Evolutionary conservation across 768 basidiomycete genomes (phyloP).

Genomic region (Amanita molliuscula): DNA sequence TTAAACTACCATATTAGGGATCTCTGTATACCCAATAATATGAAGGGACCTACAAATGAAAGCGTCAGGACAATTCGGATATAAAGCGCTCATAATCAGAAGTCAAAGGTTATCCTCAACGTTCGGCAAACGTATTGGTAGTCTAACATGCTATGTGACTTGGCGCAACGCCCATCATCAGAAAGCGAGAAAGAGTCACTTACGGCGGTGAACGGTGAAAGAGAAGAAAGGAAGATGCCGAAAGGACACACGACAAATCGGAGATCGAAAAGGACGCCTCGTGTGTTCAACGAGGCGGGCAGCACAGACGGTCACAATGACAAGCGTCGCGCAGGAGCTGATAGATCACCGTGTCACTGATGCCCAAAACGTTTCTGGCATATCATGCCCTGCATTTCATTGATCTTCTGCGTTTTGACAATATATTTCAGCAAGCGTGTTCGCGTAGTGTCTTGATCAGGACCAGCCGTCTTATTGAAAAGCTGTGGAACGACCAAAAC

Average conservation of each 20-base stretch:
- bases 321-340: slow-evolving; percentile 1
- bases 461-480: slow-evolving; percentile 1
- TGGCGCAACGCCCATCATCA: slow-evolving; percentile 29
- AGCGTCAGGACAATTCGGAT: background rate
- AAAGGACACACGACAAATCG: background rate
- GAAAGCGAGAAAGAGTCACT: slow-evolving; percentile 3
- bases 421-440: slow-evolving; percentile 1
- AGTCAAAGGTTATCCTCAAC: slow-evolving; percentile 30
- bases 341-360: slow-evolving; percentile 8
- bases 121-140: slow-evolving; percentile 29
- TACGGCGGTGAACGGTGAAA: background rate
- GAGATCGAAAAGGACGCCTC: slow-evolving; percentile 18
- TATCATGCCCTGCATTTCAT: slow-evolving; percentile 3
- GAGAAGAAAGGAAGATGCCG: background rate
- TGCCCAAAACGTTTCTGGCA: background rate
- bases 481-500: slow-evolving; percentile 1
- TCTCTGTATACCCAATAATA: background rate
- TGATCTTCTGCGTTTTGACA: background rate
- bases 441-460: slow-evolving; percentile 1
- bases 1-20: slow-evolving; percentile 40
- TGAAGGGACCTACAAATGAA: background rate
- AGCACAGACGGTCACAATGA: slow-evolving; percentile 6
- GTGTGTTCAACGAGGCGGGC: slow-evolving; percentile 31
- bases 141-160: slow-evolving; percentile 42
- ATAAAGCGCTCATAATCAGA: slow-evolving; percentile 13